phyloP scores from a whole-genome alignment of 441 rosid species.

The Biscutella auriculata region DNA sequence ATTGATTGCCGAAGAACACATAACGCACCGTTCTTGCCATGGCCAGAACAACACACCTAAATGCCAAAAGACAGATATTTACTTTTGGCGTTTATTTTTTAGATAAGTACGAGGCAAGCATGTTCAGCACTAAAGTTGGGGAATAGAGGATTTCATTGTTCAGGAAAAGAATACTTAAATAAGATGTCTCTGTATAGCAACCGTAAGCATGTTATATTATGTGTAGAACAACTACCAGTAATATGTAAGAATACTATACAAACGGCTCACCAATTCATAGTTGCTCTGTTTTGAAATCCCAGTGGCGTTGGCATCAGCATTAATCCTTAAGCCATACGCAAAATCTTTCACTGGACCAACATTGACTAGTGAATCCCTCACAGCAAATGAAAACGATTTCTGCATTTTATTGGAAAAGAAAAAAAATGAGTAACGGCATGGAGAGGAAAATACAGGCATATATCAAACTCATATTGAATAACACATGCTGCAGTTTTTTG shows the following conservation, averaged over 20 bases:
- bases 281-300: slow-evolving; percentile 98
- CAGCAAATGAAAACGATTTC: slow-evolving; percentile 89
- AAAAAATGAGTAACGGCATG: slow-evolving; percentile 15
- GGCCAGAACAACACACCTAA: slow-evolving; percentile 99
- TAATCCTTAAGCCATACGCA: slow-evolving; percentile 76
- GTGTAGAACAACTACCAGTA: background rate
- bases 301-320: slow-evolving; percentile 86
- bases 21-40: slow-evolving; percentile 90
- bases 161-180: background rate
- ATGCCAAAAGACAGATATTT: background rate
- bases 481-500: slow-evolving; percentile 1
- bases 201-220: background rate
- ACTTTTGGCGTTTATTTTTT: slow-evolving; percentile 8
- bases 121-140: slow-evolving; percentile 3
- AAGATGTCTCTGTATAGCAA: background rate
- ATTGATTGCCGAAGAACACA: slow-evolving; percentile 90
- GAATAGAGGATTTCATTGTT: background rate
- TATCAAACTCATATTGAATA: slow-evolving; percentile 8
- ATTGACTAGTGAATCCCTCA: slow-evolving; percentile 87
- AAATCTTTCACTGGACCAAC: slow-evolving; percentile 98
- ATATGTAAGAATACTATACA: slow-evolving; percentile 1
- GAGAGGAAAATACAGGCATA: background rate
- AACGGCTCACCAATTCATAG: slow-evolving; percentile 81
- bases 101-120: slow-evolving; percentile 5
- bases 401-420: slow-evolving; percentile 33